A percentile compares a stretch with the other conserved stretches of the same genome.
These are phyloP conservation scores for Yamadazyma diddensiae DNA, from an alignment of 1,139 yeast species.

Conservation along the genomic window DNA sequence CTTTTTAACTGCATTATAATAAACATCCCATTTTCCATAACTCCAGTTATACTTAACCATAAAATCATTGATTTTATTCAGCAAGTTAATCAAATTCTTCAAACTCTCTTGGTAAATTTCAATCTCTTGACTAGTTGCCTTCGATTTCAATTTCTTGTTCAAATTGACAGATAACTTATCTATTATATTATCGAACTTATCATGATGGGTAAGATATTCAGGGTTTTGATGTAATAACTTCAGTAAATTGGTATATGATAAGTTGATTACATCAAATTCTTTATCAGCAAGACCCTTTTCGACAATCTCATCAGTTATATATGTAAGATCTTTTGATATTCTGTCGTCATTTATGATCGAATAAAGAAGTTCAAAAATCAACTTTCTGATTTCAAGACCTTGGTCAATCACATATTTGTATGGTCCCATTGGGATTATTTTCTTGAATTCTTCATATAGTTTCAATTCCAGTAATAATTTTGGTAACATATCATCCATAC, in stretches of 20 bases:
- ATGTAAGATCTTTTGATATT: conserved; percentile 20
- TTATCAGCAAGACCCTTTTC: conserved; percentile 34
- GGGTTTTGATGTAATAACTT: conserved; percentile 25
- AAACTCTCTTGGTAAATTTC: conserved; percentile 34
- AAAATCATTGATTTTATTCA: conserved; percentile 19
- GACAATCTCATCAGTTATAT: conserved; percentile 28
- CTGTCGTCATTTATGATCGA: conserved; percentile 38
- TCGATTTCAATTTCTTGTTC: conserved; percentile 35
- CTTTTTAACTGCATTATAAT: conserved; percentile 11
- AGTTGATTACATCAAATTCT: conserved; percentile 38
- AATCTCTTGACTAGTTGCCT: conserved; percentile 44
- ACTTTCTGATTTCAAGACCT: conserved; percentile 71
- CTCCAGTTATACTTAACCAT: conserved; percentile 15
- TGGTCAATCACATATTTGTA: conserved; percentile 80
- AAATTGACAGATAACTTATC: conserved; percentile 26
- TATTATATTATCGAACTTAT: conserved; percentile 21
- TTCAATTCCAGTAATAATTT: conserved; percentile 53
- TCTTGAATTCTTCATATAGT: conserved; percentile 56
- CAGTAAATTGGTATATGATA: conserved; percentile 33
- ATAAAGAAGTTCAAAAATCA: conserved; percentile 69
- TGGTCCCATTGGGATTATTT: conserved; percentile 80
- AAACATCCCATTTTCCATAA: conserved; percentile 16
- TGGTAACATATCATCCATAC: conserved; percentile 49
- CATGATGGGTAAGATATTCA: conserved; percentile 17
- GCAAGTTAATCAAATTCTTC: conserved; percentile 26